Conservation (phyloP, 2,329 filamentous ascomycete species). For the Dactylonectria estremocensis region DNA sequence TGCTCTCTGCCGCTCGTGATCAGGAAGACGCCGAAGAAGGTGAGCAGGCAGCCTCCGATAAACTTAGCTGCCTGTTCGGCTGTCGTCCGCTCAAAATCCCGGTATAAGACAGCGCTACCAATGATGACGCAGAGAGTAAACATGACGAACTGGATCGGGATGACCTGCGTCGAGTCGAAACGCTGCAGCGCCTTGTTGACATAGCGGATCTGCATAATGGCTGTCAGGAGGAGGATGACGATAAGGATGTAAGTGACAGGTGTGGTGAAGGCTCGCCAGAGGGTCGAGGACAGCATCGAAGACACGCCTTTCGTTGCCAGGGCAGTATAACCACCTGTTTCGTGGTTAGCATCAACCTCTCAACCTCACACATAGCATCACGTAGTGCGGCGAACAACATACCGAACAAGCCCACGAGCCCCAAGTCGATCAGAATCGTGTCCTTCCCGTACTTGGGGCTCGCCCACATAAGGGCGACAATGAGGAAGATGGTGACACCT, state of each 20-base stretch:
- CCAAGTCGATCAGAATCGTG: conserved; percentile 92
- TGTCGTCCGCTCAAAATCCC: conserved; percentile 91
- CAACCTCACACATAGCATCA: not conserved
- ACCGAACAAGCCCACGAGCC: conserved; percentile 95
- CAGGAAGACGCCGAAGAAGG: conserved; percentile 96
- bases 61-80: conserved; percentile 85
- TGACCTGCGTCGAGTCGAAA: conserved; percentile 98
- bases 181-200: conserved; percentile 89
- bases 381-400: conserved; percentile 53
- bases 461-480: conserved; percentile 83
- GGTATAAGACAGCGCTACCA: conserved; percentile 92
- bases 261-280: conserved; percentile 91
- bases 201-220: conserved; percentile 97
- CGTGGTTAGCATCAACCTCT: conserved; percentile 30
- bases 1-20: conserved; percentile 87
- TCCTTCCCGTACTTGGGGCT: conserved; percentile 88
- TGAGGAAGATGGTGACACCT: conserved; percentile 81
- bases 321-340: conserved; percentile 90
- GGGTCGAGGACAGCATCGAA: conserved; percentile 91
- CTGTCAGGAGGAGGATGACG: conserved; percentile 83
- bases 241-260: conserved; percentile 93
- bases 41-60: conserved; percentile 89
- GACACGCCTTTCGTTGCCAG: conserved; percentile 97
- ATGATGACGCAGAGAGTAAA: conserved; percentile 97
- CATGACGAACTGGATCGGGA: conserved; percentile 96